These are phyloP conservation scores for Jackrogersella multiformis DNA, from an alignment of 495 filamentous ascomycete species.

Conservation along the genomic window DNA sequence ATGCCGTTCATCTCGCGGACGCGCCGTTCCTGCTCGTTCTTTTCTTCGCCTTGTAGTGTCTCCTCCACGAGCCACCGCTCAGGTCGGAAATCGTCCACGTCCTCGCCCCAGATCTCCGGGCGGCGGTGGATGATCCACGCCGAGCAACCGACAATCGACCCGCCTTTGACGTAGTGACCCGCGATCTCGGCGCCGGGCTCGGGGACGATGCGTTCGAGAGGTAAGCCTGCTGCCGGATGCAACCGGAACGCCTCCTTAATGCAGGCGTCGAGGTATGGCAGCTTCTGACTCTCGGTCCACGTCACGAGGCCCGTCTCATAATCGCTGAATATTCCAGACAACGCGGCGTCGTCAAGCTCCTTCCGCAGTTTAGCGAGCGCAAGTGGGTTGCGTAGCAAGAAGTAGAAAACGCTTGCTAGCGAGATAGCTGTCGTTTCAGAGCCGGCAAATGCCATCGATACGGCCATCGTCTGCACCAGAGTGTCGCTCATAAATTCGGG, in stretches of 20 bases:
- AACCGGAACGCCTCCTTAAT: constrained; percentile 76
- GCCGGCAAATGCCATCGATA: constrained; percentile 71
- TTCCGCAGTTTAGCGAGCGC: constrained; percentile 54
- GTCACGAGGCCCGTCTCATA: constrained; percentile 64
- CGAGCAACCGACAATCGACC: constrained; percentile 70
- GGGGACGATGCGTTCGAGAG: constrained; percentile 72
- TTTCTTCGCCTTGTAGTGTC: constrained; percentile 40
- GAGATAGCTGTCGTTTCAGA: constrained; percentile 72
- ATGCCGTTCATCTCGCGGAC: constrained; percentile 65
- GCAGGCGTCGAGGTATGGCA: constrained; percentile 71
- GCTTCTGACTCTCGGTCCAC: constrained; percentile 65
- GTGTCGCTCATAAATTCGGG: constrained; percentile 74
- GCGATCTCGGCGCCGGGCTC: constrained; percentile 62
- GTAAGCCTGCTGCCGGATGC: constrained; percentile 69
- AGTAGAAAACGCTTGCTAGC: constrained; percentile 71
- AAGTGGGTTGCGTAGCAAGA: constrained; percentile 63
- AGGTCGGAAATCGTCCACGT: constrained; percentile 65
- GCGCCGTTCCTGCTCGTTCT: constrained; percentile 52
- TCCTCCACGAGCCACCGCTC: constrained; percentile 65
- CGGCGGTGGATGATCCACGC: constrained; percentile 71
- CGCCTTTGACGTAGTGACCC: constrained; percentile 65
- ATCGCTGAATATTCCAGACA: constrained; percentile 59
- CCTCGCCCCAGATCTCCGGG: constrained; percentile 66
- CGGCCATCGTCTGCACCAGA: constrained; percentile 71
- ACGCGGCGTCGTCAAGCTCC: constrained; percentile 65